These are phyloP conservation scores for Fusarium sp. DNA, from an alignment of 2,329 filamentous ascomycete species.

Conservation along the genomic window DNA sequence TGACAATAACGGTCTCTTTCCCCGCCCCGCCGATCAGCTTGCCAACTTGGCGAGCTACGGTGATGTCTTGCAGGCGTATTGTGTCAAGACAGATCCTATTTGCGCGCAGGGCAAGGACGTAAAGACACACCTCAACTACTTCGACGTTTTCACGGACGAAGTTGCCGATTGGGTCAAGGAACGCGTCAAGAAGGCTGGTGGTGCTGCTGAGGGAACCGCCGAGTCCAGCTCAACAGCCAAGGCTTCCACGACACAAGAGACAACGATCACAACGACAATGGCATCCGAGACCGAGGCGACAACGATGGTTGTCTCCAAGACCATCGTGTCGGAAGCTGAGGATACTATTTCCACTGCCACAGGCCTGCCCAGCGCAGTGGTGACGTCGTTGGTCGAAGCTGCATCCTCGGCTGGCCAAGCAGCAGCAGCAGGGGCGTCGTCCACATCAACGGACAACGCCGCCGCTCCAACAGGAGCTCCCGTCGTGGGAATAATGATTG, in stretches of 20 bases:
- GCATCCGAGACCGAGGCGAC: not conserved
- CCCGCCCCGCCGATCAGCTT: slow-evolving; percentile 11
- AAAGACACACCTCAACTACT: slow-evolving; percentile 19
- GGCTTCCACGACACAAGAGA: not conserved
- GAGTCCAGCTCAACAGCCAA: not conserved
- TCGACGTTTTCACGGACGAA: slow-evolving; percentile 12
- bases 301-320: not conserved
- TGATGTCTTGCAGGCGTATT: slow-evolving; percentile 5
- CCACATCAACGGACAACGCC: slow-evolving; percentile 7
- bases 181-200: not conserved
- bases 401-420: slow-evolving; percentile 4
- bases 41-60: slow-evolving; percentile 13
- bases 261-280: not conserved
- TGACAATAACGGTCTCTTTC: slow-evolving; percentile 9
- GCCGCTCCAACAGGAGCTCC: slow-evolving; percentile 5
- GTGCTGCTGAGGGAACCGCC: not conserved
- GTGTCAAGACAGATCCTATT: slow-evolving; percentile 18
- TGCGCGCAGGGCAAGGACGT: slow-evolving; percentile 4
- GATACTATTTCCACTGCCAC: not conserved
- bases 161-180: slow-evolving; percentile 14
- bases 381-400: not conserved
- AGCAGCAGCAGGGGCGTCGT: slow-evolving; percentile 1
- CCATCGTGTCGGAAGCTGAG: not conserved
- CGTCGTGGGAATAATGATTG: slow-evolving; percentile 4
- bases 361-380: not conserved